Conservation (phyloP, 2,329 filamentous ascomycete genomes). For the Microdochium nivale region DNA sequence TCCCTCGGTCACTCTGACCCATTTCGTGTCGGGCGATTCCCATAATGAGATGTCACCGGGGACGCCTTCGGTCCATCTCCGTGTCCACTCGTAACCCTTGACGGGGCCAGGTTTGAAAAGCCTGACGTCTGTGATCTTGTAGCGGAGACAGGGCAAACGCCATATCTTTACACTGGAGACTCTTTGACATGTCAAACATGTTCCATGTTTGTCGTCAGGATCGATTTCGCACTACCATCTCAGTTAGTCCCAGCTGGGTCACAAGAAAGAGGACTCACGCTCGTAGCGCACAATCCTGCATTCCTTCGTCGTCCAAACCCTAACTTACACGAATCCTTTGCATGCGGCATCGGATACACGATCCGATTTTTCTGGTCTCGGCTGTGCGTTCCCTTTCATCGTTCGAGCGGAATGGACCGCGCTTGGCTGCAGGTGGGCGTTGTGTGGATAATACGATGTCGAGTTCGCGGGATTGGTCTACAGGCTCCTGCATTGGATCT, state of each 20-base stretch:
- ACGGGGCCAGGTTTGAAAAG: slow-evolving; percentile 52
- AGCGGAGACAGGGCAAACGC: slow-evolving; percentile 49
- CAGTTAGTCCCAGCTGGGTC: neutral
- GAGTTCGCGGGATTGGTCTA: slow-evolving; percentile 13
- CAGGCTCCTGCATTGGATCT: slow-evolving; percentile 1
- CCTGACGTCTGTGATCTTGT: slow-evolving; percentile 49
- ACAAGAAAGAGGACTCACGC: neutral
- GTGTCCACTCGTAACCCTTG: slow-evolving; percentile 50
- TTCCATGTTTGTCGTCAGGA: slow-evolving; percentile 32
- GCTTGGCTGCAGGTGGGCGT: slow-evolving; percentile 27
- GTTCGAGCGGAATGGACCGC: slow-evolving; percentile 48
- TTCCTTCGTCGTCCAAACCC: neutral
- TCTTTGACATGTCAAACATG: slow-evolving; percentile 46
- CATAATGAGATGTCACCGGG: slow-evolving; percentile 47
- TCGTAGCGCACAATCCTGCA: neutral
- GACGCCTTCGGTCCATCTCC: slow-evolving; percentile 46
- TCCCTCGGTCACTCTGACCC: slow-evolving; percentile 43
- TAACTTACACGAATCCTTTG: slow-evolving; percentile 50
- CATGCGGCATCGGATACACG: slow-evolving; percentile 53
- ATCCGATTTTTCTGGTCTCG: slow-evolving; percentile 47
- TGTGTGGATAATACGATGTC: slow-evolving; percentile 25
- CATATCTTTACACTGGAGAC: slow-evolving; percentile 40
- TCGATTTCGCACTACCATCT: slow-evolving; percentile 41
- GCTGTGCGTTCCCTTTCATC: slow-evolving; percentile 44
- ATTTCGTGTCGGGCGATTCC: slow-evolving; percentile 41